phyloP scores from a whole-genome alignment of 345 rosid species.

The Populus davidiana region DNA sequence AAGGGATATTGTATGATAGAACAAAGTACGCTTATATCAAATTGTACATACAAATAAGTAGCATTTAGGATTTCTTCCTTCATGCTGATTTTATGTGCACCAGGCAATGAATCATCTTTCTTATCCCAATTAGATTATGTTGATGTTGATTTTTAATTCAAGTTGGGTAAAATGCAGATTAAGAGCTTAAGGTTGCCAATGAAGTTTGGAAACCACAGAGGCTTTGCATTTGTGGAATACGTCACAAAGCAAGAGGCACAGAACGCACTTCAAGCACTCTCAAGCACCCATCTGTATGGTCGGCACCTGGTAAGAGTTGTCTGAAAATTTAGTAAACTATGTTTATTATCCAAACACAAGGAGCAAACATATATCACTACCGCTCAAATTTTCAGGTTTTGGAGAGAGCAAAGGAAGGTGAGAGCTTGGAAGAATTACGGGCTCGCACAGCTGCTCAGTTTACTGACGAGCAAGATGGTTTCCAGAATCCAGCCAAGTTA shows the following conservation, averaged over 20 bases:
- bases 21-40: background rate
- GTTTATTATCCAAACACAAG: background rate
- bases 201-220: conserved; percentile 74
- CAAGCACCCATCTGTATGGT: conserved; percentile 81
- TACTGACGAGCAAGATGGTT: conserved; percentile 47
- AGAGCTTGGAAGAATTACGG: conserved; percentile 70
- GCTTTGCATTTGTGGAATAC: conserved; percentile 82
- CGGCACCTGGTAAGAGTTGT: conserved; percentile 69
- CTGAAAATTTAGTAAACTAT: background rate
- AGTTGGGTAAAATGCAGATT: conserved; percentile 41
- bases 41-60: background rate
- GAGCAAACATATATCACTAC: background rate
- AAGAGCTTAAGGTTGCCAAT: conserved; percentile 83
- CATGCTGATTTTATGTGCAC: background rate
- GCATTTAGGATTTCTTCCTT: background rate
- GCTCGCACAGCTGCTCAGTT: conserved; percentile 76
- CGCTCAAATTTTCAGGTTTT: conserved; percentile 45
- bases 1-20: background rate
- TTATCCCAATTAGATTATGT: background rate
- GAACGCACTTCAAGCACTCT: conserved; percentile 64
- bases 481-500: conserved; percentile 36
- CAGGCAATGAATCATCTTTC: background rate
- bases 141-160: background rate
- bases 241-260: conserved; percentile 87
- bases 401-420: conserved; percentile 91